A percentile compares a stretch with the other conserved stretches of the same genome.
phyloP scores from a whole-genome alignment of 1,284 basidiomycete genomes.

The Cutaneotrichosporon sp. region DNA sequence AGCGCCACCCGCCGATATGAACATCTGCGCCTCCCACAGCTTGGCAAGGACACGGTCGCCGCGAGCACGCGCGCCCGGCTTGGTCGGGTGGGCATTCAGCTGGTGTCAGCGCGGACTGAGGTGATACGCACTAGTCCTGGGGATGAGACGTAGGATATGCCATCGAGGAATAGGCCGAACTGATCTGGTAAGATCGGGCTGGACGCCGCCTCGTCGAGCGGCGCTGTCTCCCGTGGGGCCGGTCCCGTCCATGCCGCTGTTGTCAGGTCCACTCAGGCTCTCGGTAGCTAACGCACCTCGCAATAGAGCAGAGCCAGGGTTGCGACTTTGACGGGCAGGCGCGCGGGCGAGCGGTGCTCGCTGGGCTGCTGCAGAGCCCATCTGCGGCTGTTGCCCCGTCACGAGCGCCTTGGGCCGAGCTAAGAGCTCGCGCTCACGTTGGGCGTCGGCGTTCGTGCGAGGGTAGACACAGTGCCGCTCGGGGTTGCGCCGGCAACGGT shows the following conservation, averaged over 20 bases:
- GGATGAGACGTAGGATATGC: slow-evolving; percentile 12
- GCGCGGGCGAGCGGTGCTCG: background rate
- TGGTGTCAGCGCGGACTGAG: slow-evolving; percentile 1
- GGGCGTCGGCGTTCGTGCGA: background rate
- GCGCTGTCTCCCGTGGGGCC: background rate
- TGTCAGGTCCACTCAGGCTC: background rate
- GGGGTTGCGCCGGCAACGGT: slow-evolving; percentile 19
- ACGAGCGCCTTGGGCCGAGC: background rate
- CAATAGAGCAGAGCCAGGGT: background rate
- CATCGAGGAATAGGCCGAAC: slow-evolving; percentile 19
- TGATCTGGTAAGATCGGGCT: slow-evolving; percentile 6
- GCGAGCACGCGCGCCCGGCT: slow-evolving; percentile 16
- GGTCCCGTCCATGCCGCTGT: background rate
- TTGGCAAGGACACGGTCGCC: slow-evolving; percentile 23
- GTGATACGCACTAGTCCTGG: slow-evolving; percentile 14
- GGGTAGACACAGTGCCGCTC: slow-evolving; percentile 23
- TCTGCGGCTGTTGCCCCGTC: background rate
- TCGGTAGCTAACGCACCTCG: background rate
- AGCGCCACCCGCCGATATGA: slow-evolving; percentile 11
- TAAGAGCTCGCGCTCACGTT: background rate
- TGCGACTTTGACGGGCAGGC: background rate
- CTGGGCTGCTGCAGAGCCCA: background rate
- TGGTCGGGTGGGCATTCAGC: slow-evolving; percentile 22
- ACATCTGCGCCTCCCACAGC: slow-evolving; percentile 25
- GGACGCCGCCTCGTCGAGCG: background rate